A percentile compares a stretch with the other conserved stretches of the same genome.
Conservation (phyloP, 345 rosid genomes). For the Eucalyptus cloeziana region DNA sequence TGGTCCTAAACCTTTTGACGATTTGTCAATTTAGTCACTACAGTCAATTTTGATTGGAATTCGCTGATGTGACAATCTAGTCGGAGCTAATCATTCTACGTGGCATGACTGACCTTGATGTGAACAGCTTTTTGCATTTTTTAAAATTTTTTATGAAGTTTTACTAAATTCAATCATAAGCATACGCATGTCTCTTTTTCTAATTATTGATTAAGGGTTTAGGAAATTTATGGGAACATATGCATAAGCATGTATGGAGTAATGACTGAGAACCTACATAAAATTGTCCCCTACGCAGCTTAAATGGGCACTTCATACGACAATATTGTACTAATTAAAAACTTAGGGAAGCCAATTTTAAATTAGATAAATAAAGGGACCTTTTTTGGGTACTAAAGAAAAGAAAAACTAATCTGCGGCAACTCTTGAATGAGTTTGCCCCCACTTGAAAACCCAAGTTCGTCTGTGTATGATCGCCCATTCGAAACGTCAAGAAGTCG, state of each 20-base stretch:
- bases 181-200: neutral
- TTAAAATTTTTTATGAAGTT: fast-evolving
- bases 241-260: neutral
- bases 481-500: neutral
- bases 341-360: neutral
- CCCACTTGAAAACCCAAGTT: neutral
- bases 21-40: no score
- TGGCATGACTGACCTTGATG: fast-evolving
- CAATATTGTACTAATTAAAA: neutral
- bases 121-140: no score
- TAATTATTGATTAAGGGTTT: neutral
- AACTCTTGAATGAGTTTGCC: neutral
- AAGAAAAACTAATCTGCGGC: neutral
- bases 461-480: neutral
- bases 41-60: no score
- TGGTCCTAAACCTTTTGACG: fast-evolving
- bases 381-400: neutral
- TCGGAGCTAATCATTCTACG: fast-evolving
- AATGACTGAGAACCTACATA: neutral
- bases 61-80: fast-evolving
- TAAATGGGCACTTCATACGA: neutral
- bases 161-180: no score
- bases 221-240: neutral
- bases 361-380: neutral
- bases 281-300: neutral